Percentiles rank a stretch among this genome's conserved stretches.
Evolutionary conservation across 345 rosid genomes (phyloP).

Genomic region (Cardamine chenopodiifolia): DNA sequence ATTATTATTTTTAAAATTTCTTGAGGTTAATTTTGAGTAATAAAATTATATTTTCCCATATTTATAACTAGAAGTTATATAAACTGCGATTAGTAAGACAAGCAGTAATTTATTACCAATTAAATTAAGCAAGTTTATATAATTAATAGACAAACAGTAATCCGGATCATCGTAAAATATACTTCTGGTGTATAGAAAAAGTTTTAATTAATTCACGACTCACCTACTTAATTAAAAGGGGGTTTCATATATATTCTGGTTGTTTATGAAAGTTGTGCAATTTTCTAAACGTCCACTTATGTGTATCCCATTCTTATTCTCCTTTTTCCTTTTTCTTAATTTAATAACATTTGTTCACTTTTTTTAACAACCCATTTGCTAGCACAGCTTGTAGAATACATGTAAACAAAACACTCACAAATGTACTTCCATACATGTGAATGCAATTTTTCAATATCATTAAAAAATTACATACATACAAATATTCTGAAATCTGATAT

Average conservation of each 20-base stretch:
- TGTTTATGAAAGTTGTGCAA: conserved; percentile 19
- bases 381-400: conserved; percentile 24
- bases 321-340: neutral
- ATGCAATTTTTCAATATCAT: conserved; percentile 1
- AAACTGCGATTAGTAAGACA: neutral
- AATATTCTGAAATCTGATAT: too few relatives aligned
- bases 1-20: neutral
- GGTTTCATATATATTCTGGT: neutral
- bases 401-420: conserved; percentile 17
- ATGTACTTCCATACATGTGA: conserved; percentile 27
- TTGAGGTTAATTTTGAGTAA: neutral
- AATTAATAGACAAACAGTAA: too few relatives aligned
- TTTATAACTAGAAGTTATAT: neutral
- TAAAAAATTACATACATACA: neutral
- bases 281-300: conserved; percentile 27
- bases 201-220: conserved; percentile 5
- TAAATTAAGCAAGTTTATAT: neutral
- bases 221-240: conserved; percentile 24
- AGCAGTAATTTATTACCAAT: neutral
- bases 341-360: conserved; percentile 21
- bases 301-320: conserved; percentile 34
- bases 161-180: neutral
- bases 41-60: neutral
- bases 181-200: neutral
- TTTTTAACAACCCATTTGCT: conserved; percentile 16